Evolutionary conservation across 345 rosid species (phyloP), one percentile per base, ranked within the genome.

Genomic region (Eucalyptus tenuipes): DNA sequence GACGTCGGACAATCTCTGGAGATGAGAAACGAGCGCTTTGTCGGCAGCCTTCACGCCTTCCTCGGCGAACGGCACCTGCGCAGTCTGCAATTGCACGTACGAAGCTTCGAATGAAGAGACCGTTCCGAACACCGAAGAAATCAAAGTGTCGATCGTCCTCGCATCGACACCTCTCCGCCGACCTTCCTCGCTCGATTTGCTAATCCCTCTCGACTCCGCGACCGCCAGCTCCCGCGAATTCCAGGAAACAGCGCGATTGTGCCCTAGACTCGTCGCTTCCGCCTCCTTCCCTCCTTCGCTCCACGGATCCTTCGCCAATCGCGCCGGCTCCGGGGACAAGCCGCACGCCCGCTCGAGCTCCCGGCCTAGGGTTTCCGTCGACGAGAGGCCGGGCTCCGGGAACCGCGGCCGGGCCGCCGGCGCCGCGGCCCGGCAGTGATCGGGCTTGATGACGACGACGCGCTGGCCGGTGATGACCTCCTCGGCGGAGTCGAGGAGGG

Each of bases 391-490:
- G 17, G 24, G 61, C 37, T 29, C 37, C 42, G 6, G 40, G 87
- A 50, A 20, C 37, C 57, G 57, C 44, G 88, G 45, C 71, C 75
- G 68, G 81, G 59, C 31, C 85, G 31, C 25, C 68, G 68, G 44
- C 53, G 55, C 22, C 33, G 89, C 57, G 82, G 29, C 33, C 22
- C 85, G n/a, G 18, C 94, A 93, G 17, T 66, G 90, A 88, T 97
- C 99, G 4, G 99, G 99, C 87, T 96, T 98, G 90, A 97, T 92
- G 88, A 98, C 98, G 87, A 98, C 97, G 80, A 98, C 99, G 88
- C 97, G 94, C 91, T 96, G 99, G 90, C 96, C 98, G 91, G 97
- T 89, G 92, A 98, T 97, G 94, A 97, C 95, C 88, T 96, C 99
- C 44, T 97, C 99, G 44, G 96, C 88, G 86, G 98, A 97, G 88